A percentile compares a stretch with the other conserved stretches of the same genome.
These are phyloP conservation scores for Cystobasidium onofrii DNA, from an alignment of 768 basidiomycete genomes.

Conservation along the genomic window DNA sequence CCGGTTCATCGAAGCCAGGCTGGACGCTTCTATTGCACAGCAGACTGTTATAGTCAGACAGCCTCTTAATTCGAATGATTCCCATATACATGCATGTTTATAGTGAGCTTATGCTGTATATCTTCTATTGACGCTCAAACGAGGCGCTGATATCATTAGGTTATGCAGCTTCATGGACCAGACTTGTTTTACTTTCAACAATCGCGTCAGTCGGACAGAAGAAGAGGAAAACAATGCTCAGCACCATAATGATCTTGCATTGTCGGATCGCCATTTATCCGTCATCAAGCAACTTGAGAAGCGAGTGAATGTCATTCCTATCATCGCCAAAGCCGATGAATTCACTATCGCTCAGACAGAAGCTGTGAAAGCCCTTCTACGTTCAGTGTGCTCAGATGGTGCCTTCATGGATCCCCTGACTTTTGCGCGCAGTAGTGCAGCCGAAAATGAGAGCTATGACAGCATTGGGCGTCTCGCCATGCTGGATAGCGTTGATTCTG, in stretches of 20 bases:
- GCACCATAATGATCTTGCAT: background rate
- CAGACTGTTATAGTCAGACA: conserved; percentile 8
- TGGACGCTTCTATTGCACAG: background rate
- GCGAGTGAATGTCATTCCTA: conserved; percentile 5
- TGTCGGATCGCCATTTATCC: background rate
- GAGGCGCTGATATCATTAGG: background rate
- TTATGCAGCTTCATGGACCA: background rate
- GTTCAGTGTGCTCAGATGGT: background rate
- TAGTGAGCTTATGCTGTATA: conserved; percentile 1
- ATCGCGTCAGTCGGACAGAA: background rate
- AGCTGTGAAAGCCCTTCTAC: background rate
- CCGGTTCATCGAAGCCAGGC: background rate
- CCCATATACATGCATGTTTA: background rate
- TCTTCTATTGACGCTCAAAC: background rate
- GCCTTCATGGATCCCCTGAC: background rate
- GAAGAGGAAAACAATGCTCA: background rate
- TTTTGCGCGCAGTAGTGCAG: background rate
- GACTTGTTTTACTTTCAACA: background rate
- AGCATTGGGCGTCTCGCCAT: background rate
- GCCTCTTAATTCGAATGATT: background rate
- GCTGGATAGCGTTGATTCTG: background rate
- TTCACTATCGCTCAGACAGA: background rate
- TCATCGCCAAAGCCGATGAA: background rate
- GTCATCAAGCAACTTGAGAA: background rate
- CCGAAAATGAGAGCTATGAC: background rate